Conservation (phyloP, 2,329 filamentous ascomycete species). For the Ophiosphaerella narmari region DNA sequence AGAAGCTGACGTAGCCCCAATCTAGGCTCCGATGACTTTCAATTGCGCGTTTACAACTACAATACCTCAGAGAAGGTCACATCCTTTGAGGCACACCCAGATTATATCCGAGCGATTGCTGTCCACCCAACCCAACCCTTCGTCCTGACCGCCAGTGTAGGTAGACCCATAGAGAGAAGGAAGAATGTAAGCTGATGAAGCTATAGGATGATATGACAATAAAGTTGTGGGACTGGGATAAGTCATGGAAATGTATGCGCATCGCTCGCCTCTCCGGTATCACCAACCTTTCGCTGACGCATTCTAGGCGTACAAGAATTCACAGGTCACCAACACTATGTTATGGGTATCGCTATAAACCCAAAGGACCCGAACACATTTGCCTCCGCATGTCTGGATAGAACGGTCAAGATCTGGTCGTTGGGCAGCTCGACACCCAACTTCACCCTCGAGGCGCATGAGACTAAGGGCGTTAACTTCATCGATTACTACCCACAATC, state of each 20-base stretch:
- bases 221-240: constrained; percentile 99
- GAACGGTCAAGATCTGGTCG: constrained; percentile 98
- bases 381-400: constrained; percentile 91
- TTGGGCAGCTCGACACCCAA: constrained; percentile 92
- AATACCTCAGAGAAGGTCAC: constrained; percentile 99
- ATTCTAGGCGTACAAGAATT: constrained; percentile 75
- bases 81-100: constrained; percentile 94
- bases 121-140: constrained; percentile 96
- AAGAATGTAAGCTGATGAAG: constrained; percentile 23
- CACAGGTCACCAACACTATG: constrained; percentile 94
- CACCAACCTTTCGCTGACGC: constrained; percentile 22
- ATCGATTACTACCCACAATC: constrained; percentile 82
- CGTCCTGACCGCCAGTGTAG: constrained; percentile 81
- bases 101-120: constrained; percentile 96
- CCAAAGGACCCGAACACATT: constrained; percentile 83
- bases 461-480: constrained; percentile 96
- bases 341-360: constrained; percentile 96
- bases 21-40: constrained; percentile 79
- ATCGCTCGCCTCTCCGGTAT: neutral
- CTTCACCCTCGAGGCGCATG: constrained; percentile 95
- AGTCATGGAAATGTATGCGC: constrained; percentile 82
- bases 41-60: constrained; percentile 87
- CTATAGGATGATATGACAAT: constrained; percentile 59
- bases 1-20: constrained; percentile 24
- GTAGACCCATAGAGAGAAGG: constrained; percentile 10